Conservation (phyloP, 2,329 filamentous ascomycete genomes). For the Fusarium nygamai region DNA sequence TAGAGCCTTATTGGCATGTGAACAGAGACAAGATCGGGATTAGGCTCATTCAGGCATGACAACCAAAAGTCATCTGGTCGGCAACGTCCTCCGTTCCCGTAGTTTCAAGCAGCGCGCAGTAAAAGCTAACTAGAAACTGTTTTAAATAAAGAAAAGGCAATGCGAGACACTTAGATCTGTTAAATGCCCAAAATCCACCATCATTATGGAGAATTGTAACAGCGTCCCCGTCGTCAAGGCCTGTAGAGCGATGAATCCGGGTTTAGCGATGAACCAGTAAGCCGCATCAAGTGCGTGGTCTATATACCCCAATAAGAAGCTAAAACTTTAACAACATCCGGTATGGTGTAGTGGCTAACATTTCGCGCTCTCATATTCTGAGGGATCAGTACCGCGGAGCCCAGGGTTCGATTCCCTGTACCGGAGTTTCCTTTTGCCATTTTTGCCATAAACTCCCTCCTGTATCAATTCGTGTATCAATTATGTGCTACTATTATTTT, state of each 20-base stretch:
- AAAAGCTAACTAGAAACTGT: fast-evolving
- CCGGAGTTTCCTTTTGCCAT: slow-evolving; percentile 14
- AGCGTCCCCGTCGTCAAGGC: no score
- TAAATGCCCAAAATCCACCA: fast-evolving
- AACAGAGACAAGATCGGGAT: not conserved
- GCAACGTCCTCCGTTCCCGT: not conserved
- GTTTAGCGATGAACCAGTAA: not conserved
- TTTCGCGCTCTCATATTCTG: slow-evolving; percentile 46
- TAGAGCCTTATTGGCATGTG: not conserved
- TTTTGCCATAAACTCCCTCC: fast-evolving
- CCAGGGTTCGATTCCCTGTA: slow-evolving; percentile 45
- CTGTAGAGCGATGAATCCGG: fast-evolving
- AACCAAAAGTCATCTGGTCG: not conserved
- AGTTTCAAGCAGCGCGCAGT: not conserved
- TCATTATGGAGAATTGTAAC: not conserved
- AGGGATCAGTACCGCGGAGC: slow-evolving; percentile 40
- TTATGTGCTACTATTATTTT: not conserved
- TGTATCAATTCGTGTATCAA: not conserved
- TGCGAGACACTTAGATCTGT: not conserved
- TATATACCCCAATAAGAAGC: fast-evolving
- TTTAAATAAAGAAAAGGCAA: fast-evolving
- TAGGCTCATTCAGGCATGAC: no score
- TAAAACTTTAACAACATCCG: slow-evolving; percentile 12
- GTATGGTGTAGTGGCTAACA: slow-evolving; percentile 50
- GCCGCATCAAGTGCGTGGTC: fast-evolving